Evolutionary conservation across 306 rosid species (phyloP).

Genomic region (Gynostemma pentaphyllum): DNA sequence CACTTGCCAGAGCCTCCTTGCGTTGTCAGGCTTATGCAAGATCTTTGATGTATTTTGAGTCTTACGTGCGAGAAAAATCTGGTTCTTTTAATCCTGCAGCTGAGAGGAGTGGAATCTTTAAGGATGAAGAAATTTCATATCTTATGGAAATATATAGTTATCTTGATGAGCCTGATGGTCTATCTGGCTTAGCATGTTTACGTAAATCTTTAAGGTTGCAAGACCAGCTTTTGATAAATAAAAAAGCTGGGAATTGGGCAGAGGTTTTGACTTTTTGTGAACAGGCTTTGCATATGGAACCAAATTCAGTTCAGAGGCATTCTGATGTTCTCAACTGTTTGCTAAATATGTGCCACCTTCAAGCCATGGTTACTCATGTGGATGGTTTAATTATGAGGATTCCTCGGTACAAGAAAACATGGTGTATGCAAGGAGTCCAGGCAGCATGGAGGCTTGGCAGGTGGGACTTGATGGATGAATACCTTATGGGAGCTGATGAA

Average conservation of each 20-base stretch:
- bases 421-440: slow-evolving; percentile 99
- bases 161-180: slow-evolving; percentile 94
- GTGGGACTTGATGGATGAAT: slow-evolving; percentile 99
- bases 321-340: slow-evolving; percentile 92
- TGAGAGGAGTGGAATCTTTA: slow-evolving; percentile 74
- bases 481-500: slow-evolving; percentile 80
- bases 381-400: slow-evolving; percentile 85
- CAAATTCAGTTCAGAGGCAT: slow-evolving; percentile 83
- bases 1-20: slow-evolving; percentile 87
- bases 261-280: slow-evolving; percentile 90
- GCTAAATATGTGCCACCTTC: slow-evolving; percentile 95
- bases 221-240: slow-evolving; percentile 79
- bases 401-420: slow-evolving; percentile 78
- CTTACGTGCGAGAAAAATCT: slow-evolving; percentile 61
- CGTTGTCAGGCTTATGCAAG: slow-evolving; percentile 95
- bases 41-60: slow-evolving; percentile 93
- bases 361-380: slow-evolving; percentile 95
- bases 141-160: slow-evolving; percentile 89
- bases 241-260: slow-evolving; percentile 93
- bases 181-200: slow-evolving; percentile 75
- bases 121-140: slow-evolving; percentile 73
- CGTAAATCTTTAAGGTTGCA: slow-evolving; percentile 65
- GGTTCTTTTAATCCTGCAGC: slow-evolving; percentile 99
- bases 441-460: slow-evolving; percentile 99
- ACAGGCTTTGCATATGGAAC: slow-evolving; percentile 96